These are phyloP conservation scores for Acanthamoeba healyi DNA, from an alignment of 208 protist genomes.

Conservation along the genomic window DNA sequence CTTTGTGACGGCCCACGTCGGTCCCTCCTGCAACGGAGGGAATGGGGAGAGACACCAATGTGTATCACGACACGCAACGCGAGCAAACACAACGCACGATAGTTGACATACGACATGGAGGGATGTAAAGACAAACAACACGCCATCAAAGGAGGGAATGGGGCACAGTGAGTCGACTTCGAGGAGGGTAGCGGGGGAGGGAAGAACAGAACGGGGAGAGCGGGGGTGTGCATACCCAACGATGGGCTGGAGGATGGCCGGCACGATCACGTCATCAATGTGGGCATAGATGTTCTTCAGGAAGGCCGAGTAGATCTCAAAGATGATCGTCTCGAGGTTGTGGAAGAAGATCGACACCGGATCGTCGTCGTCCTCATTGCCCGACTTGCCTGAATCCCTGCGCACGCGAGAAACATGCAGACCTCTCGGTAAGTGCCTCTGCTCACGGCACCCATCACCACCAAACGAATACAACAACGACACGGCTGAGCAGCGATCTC, in stretches of 20 bases:
- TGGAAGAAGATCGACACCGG: slow-evolving; percentile 61
- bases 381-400: neutral
- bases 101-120: too few relatives aligned
- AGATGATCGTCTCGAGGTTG: slow-evolving; percentile 54
- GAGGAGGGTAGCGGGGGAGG: neutral
- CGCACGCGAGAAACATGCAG: too few relatives aligned
- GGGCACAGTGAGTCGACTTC: too few relatives aligned
- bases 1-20: slow-evolving; percentile 13
- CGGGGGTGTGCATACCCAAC: neutral
- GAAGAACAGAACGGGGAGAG: neutral
- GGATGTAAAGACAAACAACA: neutral
- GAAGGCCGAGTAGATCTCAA: slow-evolving; percentile 67
- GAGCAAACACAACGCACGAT: neutral
- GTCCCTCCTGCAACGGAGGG: slow-evolving; percentile 24
- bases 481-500: too few relatives aligned
- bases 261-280: slow-evolving; percentile 45
- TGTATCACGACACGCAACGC: neutral
- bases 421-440: too few relatives aligned
- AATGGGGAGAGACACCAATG: neutral
- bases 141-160: neutral
- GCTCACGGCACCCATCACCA: too few relatives aligned
- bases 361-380: slow-evolving; percentile 57
- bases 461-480: too few relatives aligned
- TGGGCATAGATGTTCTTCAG: slow-evolving; percentile 60
- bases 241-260: slow-evolving; percentile 47